Percentiles rank a stretch among this genome's conserved stretches.
Evolutionary conservation across 1,284 basidiomycete genomes (phyloP).

Genomic region (Fomitiporia mediterranea): DNA sequence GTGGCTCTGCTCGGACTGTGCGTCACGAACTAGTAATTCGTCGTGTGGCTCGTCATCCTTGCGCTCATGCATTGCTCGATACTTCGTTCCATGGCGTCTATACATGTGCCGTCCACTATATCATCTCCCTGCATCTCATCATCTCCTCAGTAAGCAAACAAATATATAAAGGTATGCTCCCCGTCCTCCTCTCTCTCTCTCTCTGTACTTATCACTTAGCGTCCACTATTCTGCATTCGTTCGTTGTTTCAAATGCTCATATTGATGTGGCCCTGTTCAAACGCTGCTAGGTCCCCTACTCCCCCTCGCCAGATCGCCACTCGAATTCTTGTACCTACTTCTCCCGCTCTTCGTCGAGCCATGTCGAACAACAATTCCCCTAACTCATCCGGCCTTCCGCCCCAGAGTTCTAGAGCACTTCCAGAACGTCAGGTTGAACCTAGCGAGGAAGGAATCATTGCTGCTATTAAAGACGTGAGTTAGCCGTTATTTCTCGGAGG

Average conservation of each 20-base stretch:
- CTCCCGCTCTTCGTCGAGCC: conserved; percentile 17
- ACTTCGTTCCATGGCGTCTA: neutral
- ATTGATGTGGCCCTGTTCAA: conserved; percentile 4
- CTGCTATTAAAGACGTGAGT: conserved; percentile 37
- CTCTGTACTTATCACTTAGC: neutral
- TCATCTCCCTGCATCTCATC: neutral
- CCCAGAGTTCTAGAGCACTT: conserved; percentile 36
- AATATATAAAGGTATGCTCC: conserved; percentile 5
- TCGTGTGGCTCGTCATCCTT: neutral
- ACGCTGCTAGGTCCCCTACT: neutral
- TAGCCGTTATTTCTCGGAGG: neutral
- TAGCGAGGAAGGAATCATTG: conserved; percentile 37
- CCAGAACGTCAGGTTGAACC: conserved; percentile 34
- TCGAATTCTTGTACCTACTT: conserved; percentile 12
- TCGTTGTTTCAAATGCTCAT: neutral
- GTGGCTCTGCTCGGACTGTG: neutral
- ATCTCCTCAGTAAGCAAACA: neutral
- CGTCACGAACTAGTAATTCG: neutral
- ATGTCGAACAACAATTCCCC: conserved; percentile 29
- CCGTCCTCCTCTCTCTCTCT: neutral
- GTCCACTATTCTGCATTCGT: neutral
- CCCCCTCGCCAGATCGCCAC: conserved; percentile 5
- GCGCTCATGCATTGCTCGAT: neutral
- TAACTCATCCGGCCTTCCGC: conserved; percentile 41
- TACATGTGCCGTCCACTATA: neutral